These are phyloP conservation scores for Candida cerambycidarum DNA, from an alignment of 805 yeast species.

Conservation along the genomic window DNA sequence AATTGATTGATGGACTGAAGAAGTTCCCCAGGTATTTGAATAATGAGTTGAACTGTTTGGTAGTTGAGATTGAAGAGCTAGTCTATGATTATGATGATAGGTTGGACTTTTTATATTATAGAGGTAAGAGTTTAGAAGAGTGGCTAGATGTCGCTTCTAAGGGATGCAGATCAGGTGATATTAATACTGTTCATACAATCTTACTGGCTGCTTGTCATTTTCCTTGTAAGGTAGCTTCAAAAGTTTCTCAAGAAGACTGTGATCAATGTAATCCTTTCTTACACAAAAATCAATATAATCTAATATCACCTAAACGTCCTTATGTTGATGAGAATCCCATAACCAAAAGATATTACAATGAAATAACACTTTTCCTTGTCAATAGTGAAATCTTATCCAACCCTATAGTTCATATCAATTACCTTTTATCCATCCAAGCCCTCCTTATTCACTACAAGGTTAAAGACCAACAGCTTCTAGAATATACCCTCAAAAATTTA, in stretches of 20 bases:
- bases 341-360: slow-evolving; percentile 23
- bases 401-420: slow-evolving; percentile 37
- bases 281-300: slow-evolving; percentile 24
- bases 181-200: slow-evolving; percentile 20
- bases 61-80: background rate
- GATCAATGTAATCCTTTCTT: slow-evolving; percentile 33
- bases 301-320: slow-evolving; percentile 23
- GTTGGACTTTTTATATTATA: slow-evolving; percentile 2
- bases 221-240: slow-evolving; percentile 35
- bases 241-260: slow-evolving; percentile 29
- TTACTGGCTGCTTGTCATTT: slow-evolving; percentile 42
- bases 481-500: slow-evolving; percentile 31
- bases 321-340: slow-evolving; percentile 22
- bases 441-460: slow-evolving; percentile 52
- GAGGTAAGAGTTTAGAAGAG: background rate
- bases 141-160: slow-evolving; percentile 6
- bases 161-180: background rate
- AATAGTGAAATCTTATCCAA: slow-evolving; percentile 10
- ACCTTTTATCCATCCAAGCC: slow-evolving; percentile 48
- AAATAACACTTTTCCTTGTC: slow-evolving; percentile 20
- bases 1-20: background rate
- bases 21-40: background rate
- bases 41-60: background rate
- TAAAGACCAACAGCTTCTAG: slow-evolving; percentile 7
- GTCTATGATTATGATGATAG: slow-evolving; percentile 7